Percentiles rank a stretch among this genome's conserved stretches.
These are phyloP conservation scores for Aspergillaceae sp. DNA, from an alignment of 2,329 filamentous ascomycete species.

Conservation along the genomic window DNA sequence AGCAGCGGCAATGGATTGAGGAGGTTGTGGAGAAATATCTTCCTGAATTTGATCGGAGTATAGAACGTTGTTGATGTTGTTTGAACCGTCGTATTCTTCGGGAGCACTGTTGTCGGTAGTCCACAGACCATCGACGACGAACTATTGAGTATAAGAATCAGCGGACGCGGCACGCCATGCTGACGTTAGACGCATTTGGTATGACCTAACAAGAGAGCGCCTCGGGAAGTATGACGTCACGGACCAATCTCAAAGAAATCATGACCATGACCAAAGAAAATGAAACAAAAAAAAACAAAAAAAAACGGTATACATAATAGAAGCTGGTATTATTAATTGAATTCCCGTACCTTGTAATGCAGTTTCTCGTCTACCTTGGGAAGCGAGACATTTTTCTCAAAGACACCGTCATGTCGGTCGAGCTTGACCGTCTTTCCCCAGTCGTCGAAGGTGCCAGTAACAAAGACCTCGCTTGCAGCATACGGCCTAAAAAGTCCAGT, in stretches of 20 bases:
- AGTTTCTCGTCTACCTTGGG: constrained; percentile 61
- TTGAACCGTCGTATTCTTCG: constrained; percentile 70
- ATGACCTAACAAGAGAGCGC: constrained; percentile 4
- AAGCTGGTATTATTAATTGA: constrained; percentile 17
- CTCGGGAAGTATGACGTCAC: constrained; percentile 17
- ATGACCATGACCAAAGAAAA: no score
- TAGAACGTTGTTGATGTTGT: constrained; percentile 91
- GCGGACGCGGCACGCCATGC: constrained; percentile 1
- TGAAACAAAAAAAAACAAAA: background rate
- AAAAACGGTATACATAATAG: background rate
- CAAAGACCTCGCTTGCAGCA: constrained; percentile 76
- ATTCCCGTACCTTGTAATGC: constrained; percentile 72
- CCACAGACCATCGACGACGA: constrained; percentile 91
- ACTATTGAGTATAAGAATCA: constrained; percentile 46
- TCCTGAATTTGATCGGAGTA: constrained; percentile 59
- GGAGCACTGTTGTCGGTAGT: constrained; percentile 70
- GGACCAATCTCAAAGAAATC: background rate
- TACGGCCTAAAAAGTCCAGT: constrained; percentile 58
- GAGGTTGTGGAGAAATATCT: constrained; percentile 3
- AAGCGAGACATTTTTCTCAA: constrained; percentile 73
- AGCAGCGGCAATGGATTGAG: constrained; percentile 12
- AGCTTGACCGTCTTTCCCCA: constrained; percentile 84
- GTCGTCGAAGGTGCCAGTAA: constrained; percentile 91
- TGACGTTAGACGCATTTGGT: constrained; percentile 14
- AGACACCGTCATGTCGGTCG: constrained; percentile 61